Conservation (phyloP, 2,329 filamentous ascomycete genomes). For the Trichoderma simmonsii region DNA sequence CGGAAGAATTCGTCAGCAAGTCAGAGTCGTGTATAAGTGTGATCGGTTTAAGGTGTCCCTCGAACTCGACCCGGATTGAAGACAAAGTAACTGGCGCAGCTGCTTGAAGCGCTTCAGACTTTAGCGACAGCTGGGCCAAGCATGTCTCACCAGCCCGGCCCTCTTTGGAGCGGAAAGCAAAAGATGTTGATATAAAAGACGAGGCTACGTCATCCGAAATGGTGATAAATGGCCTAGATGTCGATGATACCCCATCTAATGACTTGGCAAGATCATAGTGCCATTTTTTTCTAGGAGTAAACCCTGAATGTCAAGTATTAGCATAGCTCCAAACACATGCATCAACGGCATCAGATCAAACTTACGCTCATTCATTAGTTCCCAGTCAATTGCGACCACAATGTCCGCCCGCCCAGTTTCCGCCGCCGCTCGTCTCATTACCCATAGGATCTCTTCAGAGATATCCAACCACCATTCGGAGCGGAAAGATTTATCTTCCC, state of each 20-base stretch:
- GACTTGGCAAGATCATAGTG: conserved; percentile 59
- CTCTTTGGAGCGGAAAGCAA: conserved; percentile 56
- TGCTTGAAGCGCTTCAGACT: conserved; percentile 52
- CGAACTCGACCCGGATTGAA: conserved; percentile 53
- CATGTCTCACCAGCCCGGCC: conserved; percentile 60
- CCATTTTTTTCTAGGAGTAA: conserved; percentile 54
- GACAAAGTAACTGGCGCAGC: conserved; percentile 52
- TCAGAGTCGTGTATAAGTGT: conserved; percentile 43
- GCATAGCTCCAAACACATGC: not conserved
- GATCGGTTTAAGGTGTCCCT: conserved; percentile 56
- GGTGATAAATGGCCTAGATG: conserved; percentile 47
- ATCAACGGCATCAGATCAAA: conserved; percentile 15
- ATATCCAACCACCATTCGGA: conserved; percentile 59
- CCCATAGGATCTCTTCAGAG: conserved; percentile 59
- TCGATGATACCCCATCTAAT: conserved; percentile 46
- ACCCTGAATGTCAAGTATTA: conserved; percentile 39
- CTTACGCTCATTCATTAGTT: conserved; percentile 58
- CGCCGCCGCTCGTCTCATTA: conserved; percentile 55
- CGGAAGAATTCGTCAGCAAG: conserved; percentile 4
- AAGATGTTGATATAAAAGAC: conserved; percentile 54
- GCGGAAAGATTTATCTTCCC: conserved; percentile 55
- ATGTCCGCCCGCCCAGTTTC: conserved; percentile 52
- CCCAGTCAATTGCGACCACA: conserved; percentile 62
- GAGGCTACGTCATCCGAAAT: conserved; percentile 50
- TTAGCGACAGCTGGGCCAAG: conserved; percentile 55